Conservation (phyloP, 2,329 filamentous ascomycete genomes). For the Knoxdaviesia capensis region DNA sequence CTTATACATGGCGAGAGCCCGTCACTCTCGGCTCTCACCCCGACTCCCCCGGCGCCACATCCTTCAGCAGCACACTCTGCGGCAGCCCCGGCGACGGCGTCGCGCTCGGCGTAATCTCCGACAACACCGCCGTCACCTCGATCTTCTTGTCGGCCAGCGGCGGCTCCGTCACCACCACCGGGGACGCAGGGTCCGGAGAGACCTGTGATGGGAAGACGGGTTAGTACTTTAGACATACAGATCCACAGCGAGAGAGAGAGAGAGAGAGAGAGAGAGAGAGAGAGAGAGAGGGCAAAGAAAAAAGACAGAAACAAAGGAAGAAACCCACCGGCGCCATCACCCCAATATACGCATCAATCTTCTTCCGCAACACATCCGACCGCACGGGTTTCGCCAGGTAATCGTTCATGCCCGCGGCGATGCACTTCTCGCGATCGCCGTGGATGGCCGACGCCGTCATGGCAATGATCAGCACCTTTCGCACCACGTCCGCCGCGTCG, state of each 20-base stretch:
- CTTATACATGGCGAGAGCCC: no score
- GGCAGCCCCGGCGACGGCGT: no score
- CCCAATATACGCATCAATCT: slow-evolving; percentile 42
- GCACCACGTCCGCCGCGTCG: slow-evolving; percentile 56
- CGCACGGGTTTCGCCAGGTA: slow-evolving; percentile 93
- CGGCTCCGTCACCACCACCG: no score
- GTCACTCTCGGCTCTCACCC: no score
- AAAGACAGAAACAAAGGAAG: background rate
- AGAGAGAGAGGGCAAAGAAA: background rate
- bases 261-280: background rate
- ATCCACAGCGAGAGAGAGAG: background rate
- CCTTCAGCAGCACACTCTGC: no score
- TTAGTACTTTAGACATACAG: no score
- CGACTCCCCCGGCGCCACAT: no score
- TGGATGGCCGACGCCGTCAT: slow-evolving; percentile 95
- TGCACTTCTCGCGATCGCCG: slow-evolving; percentile 82
- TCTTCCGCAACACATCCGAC: slow-evolving; percentile 66
- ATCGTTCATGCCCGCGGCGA: slow-evolving; percentile 96
- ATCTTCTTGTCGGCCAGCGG: no score
- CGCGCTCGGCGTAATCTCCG: no score
- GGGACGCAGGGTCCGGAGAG: no score
- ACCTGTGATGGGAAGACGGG: no score
- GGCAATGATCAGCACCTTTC: slow-evolving; percentile 77
- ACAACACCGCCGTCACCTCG: no score
- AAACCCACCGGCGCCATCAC: slow-evolving; percentile 5